Evolutionary conservation across 331 rosid species (phyloP).

Genomic region (Acacia pycnantha): DNA sequence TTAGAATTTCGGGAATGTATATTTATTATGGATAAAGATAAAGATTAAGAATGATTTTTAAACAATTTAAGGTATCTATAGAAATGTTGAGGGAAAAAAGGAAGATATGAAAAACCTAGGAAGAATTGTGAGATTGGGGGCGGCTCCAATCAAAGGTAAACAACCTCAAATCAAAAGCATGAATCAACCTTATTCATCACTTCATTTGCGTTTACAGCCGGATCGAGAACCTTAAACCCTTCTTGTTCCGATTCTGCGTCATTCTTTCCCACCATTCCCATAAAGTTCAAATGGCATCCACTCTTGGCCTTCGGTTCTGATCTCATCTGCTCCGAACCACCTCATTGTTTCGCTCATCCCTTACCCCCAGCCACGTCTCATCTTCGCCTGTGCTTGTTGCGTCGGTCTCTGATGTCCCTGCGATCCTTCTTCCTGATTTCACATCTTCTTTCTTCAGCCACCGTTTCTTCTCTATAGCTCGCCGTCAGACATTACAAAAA

Average conservation of each 20-base stretch:
- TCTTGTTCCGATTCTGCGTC: not conserved
- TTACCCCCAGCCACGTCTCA: conserved; percentile 18
- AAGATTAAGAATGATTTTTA: too few relatives aligned
- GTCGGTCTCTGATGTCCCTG: conserved; percentile 11
- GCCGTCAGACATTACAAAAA: conserved; percentile 36
- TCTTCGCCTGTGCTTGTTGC: conserved; percentile 23
- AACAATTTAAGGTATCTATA: too few relatives aligned
- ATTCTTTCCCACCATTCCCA: not conserved
- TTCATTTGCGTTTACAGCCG: too few relatives aligned
- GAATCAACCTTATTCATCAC: not conserved
- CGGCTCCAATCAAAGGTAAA: not conserved
- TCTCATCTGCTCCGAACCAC: conserved; percentile 49
- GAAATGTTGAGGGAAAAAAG: too few relatives aligned
- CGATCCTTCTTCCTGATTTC: not conserved
- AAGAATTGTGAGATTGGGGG: not conserved
- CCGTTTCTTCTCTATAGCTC: conserved; percentile 66
- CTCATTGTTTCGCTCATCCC: conserved; percentile 27
- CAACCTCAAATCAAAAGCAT: not conserved
- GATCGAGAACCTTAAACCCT: conserved; percentile 29
- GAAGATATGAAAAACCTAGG: not conserved
- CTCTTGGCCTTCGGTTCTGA: conserved; percentile 58
- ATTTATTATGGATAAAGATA: too few relatives aligned
- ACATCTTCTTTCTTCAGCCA: conserved; percentile 3
- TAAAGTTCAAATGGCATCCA: conserved; percentile 52
- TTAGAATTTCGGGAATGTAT: too few relatives aligned